These are phyloP conservation scores for Paramyrothecium roridum DNA, from an alignment of 2,329 filamentous ascomycete genomes.

Conservation along the genomic window DNA sequence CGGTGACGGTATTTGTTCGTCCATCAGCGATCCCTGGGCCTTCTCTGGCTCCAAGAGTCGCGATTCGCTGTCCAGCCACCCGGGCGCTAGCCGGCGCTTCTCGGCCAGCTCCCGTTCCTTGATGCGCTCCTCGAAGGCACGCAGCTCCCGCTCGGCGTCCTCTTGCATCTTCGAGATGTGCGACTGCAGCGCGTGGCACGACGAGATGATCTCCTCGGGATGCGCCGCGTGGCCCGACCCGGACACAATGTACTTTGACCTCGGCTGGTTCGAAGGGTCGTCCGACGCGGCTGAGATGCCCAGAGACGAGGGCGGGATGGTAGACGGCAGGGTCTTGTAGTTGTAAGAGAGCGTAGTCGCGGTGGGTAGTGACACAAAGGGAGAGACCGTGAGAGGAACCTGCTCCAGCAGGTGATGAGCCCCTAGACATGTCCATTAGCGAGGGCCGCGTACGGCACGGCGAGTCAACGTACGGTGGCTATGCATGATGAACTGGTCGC, in stretches of 20 bases:
- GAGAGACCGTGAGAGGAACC: conserved; percentile 88
- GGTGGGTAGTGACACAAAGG: conserved; percentile 86
- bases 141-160: conserved; percentile 65
- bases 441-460: background rate
- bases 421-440: conserved; percentile 40
- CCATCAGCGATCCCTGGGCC: conserved; percentile 19
- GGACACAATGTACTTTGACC: conserved; percentile 73
- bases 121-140: conserved; percentile 67
- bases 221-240: conserved; percentile 78
- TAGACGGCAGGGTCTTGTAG: conserved; percentile 85
- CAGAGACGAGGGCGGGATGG: conserved; percentile 58
- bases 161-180: conserved; percentile 69
- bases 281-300: conserved; percentile 33
- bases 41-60: conserved; percentile 67
- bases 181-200: conserved; percentile 73
- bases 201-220: conserved; percentile 79
- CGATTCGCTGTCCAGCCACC: conserved; percentile 75
- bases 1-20: background rate
- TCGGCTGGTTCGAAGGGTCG: conserved; percentile 34
- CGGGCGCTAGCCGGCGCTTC: conserved; percentile 75
- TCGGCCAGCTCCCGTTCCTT: conserved; percentile 67
- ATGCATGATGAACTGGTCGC: conserved; percentile 18
- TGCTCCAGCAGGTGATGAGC: conserved; percentile 88
- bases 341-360: conserved; percentile 92
- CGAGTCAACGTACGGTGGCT: conserved; percentile 27